A percentile compares a stretch with the other conserved stretches of the same genome.
Conservation (phyloP, 2,329 filamentous ascomycete species). For the Drechslerella stenobrocha region DNA sequence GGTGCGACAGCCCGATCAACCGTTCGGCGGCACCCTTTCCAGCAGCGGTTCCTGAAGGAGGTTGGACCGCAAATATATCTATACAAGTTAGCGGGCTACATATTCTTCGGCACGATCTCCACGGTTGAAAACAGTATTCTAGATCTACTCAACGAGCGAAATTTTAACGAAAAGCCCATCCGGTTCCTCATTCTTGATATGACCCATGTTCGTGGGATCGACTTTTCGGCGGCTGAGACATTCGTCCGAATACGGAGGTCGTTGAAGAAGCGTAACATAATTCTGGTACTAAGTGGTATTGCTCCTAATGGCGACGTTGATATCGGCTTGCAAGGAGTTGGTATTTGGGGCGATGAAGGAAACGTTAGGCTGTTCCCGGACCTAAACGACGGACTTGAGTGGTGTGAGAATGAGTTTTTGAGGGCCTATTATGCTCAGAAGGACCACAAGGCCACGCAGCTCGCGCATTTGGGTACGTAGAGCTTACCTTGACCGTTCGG, state of each 20-base stretch:
- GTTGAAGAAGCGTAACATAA: slow-evolving; percentile 73
- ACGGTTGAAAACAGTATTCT: slow-evolving; percentile 89
- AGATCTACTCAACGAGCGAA: slow-evolving; percentile 76
- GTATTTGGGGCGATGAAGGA: slow-evolving; percentile 71
- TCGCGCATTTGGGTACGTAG: slow-evolving; percentile 20
- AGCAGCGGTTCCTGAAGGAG: slow-evolving; percentile 80
- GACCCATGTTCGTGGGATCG: slow-evolving; percentile 83
- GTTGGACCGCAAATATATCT: slow-evolving; percentile 87
- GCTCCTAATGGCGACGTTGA: slow-evolving; percentile 75
- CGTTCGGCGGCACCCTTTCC: slow-evolving; percentile 84
- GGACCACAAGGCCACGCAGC: slow-evolving; percentile 38
- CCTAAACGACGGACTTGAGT: slow-evolving; percentile 89
- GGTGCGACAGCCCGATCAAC: slow-evolving; percentile 89
- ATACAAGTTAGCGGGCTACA: slow-evolving; percentile 86
- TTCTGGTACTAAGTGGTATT: slow-evolving; percentile 80
- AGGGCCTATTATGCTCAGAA: slow-evolving; percentile 70
- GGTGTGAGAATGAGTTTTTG: slow-evolving; percentile 90
- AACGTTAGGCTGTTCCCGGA: slow-evolving; percentile 81
- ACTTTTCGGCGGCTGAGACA: slow-evolving; percentile 94
- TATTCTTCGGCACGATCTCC: slow-evolving; percentile 99
- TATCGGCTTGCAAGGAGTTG: slow-evolving; percentile 77
- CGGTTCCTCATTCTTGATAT: slow-evolving; percentile 89
- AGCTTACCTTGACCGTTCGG: not conserved
- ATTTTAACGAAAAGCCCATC: slow-evolving; percentile 76
- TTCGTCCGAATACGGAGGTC: slow-evolving; percentile 91